Conservation (phyloP, 768 basidiomycete genomes). For the Peribolospora kevripleyi region DNA sequence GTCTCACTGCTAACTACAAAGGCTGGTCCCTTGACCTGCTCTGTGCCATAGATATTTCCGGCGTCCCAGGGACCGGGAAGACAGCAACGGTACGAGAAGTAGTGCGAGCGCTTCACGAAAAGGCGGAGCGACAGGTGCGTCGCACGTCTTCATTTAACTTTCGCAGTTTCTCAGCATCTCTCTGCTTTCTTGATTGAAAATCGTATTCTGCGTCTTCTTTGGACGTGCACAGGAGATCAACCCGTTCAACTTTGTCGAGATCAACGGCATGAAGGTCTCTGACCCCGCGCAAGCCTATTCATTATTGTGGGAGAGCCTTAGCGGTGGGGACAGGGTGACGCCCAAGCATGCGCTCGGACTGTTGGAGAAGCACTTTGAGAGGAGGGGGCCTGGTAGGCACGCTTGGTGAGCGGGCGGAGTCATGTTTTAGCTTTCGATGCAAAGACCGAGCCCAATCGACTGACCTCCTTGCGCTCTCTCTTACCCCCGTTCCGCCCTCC, state of each 20-base stretch:
- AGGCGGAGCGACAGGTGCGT: conserved; percentile 56
- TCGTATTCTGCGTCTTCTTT: background rate
- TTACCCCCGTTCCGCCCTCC: background rate
- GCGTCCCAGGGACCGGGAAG: conserved; percentile 96
- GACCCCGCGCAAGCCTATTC: conserved; percentile 81
- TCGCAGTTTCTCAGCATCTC: background rate
- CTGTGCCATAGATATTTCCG: conserved; percentile 53
- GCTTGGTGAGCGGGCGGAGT: conserved; percentile 41
- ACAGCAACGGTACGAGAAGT: conserved; percentile 93
- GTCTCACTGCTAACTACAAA: background rate
- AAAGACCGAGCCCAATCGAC: background rate
- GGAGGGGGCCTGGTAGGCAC: conserved; percentile 49
- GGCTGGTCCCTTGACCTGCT: background rate
- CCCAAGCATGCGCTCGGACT: conserved; percentile 61
- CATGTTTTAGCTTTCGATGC: conserved; percentile 1
- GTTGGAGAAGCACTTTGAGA: conserved; percentile 52
- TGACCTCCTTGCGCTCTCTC: background rate
- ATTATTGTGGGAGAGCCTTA: conserved; percentile 79
- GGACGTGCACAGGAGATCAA: conserved; percentile 46
- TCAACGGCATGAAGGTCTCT: conserved; percentile 81
- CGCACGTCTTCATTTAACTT: background rate
- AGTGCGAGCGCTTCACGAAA: conserved; percentile 62
- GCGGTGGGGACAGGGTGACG: conserved; percentile 43
- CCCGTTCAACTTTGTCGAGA: conserved; percentile 89
- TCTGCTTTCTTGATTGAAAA: background rate